Percentiles rank a stretch among this genome's conserved stretches.
Evolutionary conservation across 371 early-diverging fungal species (phyloP).

Genomic region (Phascolomyces articulosus): DNA sequence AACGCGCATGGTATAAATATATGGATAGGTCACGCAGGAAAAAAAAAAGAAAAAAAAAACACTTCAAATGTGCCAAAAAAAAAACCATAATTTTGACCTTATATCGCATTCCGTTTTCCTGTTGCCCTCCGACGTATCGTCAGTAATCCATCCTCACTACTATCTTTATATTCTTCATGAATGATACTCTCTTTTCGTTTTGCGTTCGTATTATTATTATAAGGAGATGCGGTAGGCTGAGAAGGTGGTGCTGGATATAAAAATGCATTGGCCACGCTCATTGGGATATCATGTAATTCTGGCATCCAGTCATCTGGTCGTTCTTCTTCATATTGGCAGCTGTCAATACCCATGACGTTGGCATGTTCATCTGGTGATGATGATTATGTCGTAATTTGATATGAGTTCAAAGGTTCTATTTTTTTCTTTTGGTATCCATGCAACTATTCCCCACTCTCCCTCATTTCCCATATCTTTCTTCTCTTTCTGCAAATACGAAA

Average conservation of each 20-base stretch:
- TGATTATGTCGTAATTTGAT: too few relatives aligned
- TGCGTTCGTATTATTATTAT: neutral
- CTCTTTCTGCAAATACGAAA: too few relatives aligned
- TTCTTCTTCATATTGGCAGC: conserved; percentile 23
- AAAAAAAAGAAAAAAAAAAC: neutral
- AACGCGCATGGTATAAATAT: too few relatives aligned
- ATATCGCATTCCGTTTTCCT: neutral
- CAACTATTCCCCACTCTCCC: too few relatives aligned
- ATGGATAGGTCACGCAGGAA: too few relatives aligned
- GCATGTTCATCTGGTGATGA: conserved; percentile 58
- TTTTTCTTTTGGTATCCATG: too few relatives aligned
- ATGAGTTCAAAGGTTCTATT: too few relatives aligned
- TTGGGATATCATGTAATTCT: conserved; percentile 75
- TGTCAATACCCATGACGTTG: conserved; percentile 49
- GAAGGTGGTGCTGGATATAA: conserved; percentile 48
- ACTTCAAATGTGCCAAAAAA: neutral
- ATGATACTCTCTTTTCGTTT: neutral
- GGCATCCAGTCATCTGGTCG: conserved; percentile 67
- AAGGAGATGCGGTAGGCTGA: too few relatives aligned
- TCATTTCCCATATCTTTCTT: too few relatives aligned
- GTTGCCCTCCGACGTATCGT: conserved; percentile 5
- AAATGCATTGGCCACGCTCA: conserved; percentile 66
- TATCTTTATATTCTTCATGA: neutral
- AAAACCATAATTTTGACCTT: neutral
- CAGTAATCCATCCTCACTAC: conserved; percentile 3